Evolutionary conservation across 768 basidiomycete genomes (phyloP), one percentile per base, ranked within the genome.

Genomic region (Suillus alpinus): DNA sequence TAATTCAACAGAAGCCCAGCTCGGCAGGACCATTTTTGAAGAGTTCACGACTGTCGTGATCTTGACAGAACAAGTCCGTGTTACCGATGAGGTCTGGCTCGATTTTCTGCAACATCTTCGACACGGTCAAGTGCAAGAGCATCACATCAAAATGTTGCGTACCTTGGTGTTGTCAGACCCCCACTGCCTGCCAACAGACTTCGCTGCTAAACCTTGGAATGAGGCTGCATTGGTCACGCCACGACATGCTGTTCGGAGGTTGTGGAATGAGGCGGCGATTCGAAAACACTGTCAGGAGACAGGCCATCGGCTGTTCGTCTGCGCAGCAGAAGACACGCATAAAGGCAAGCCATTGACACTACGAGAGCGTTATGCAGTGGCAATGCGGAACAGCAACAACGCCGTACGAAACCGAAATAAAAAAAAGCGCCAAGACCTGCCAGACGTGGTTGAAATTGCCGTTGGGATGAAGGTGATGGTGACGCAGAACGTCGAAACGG

Each of bases 1-100:
- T 31, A 31, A 6, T 26, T 16, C n/a, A 34, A 10, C 52, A 62
- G 47, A 44, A 56, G 23, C n/a, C 20, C 36, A 16, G 26, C 10
- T 67, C 0, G 73, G 75, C 3, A 47, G 65, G 10, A 12, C 52
- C 0, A 65, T 76, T 4, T 74, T 73, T 53, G 60, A 68, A 55
- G 59, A 69, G 26, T 74, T 77, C 60, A 56, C 14, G 1, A 74
- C 65, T 0, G 75, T 78, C 0, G 69, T 78, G 0, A 64, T 73
- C 10, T 63, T 80, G 37, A 66, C 65, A 39, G 59, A 79, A 57
- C 78, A 79, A 59, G 66, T 72, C 49, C 60, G 70, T 9, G 69
- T 77, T 0, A 67, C 52, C 0, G 76, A 79, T 58, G 23, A 49
- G 0, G 61, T 34, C 1, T 80, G 77, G 77, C 50, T n/a, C 0